Evolutionary conservation across 495 filamentous ascomycete genomes (phyloP), one percentile per base, ranked within the genome.

Genomic region (Astrothelium macrocarpum): DNA sequence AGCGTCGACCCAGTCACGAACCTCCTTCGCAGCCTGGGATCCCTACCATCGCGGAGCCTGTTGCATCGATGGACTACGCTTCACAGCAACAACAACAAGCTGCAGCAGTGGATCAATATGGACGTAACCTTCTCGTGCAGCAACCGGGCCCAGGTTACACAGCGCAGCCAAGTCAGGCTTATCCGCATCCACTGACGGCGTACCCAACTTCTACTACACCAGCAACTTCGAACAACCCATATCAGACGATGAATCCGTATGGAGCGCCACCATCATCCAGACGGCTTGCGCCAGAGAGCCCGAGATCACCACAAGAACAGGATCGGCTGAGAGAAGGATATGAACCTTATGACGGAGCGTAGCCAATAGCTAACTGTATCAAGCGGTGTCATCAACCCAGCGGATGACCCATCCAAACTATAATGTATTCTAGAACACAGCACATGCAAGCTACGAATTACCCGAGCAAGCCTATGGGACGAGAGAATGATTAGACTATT

Each of bases 21-120:
- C 9, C 25, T n/a, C 9, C 31, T 1, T 36, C 43, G 5, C 26
- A 61, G 10, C 68, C 70, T 0, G 28, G 32, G 20, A 39, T 71
- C n/a, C 70, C 70, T 0, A 68, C 68, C 23, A 71, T 71, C 29
- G 34, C 29, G 23, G 70, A 71, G 58, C 67, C 49, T 11, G 49
- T 56, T 29, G 25, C 68, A 3, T 32, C 20, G 2, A 20, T 32
- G 23, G 31, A 26, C 14, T 32, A 20, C 36, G 31, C 20, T 5
- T 31, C 62, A 9, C 34, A 62, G 11, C 46, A 53, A n/a, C 32
- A 59, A 7, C 61, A 42, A 25, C 58, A 63, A 4, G 62, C 32
- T 9, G 45, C 60, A 53, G 64, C 31, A 29, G 42, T 49, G n/a
- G 45, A 49, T 49, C 45, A 49, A 23, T 49, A 49, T 49, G 45